Evolutionary conservation across 1,284 basidiomycete species (phyloP), one percentile per base, ranked within the genome.

Genomic region (Stygiomarasmius scandens): DNA sequence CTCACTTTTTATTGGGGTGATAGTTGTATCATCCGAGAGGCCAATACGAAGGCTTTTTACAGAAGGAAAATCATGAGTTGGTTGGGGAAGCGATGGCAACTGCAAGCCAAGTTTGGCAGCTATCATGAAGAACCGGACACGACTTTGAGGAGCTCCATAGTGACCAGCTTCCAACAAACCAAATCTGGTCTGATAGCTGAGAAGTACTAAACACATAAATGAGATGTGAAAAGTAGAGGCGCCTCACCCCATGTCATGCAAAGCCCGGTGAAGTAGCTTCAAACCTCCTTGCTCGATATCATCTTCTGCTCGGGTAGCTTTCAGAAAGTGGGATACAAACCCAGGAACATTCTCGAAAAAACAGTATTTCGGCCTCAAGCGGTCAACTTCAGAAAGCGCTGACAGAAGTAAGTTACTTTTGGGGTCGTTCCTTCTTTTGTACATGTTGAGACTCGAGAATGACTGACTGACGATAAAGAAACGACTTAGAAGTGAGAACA

Each of bases 281-380:
- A 90, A 66, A 0, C 87, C 86, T 10, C 90, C 90, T 77, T 82
- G 82, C 25, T 78, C 74, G 38, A 90, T 81, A 0, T 85, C 87
- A 20, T 86, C 87, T 49, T 75, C 75, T 0, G 84, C 72, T 19
- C 70, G 85, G 9, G 62, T 70, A 0, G 82, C 75, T 55, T 81
- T 79, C n/a, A 91, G 78, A 12, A 72, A 78, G 62, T 77, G 87
- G 12, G 66, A 70, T 1, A 89, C 63, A 64, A 92, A 90, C 0
- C 89, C 90, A 0, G 81, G 75, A 11, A 92, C 89, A 64, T 92
- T 92, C 68, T 92, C 89, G 47, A 91, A 82, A 60, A 86, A 78
- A 58, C 81, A 83, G 54, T 81, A 83, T 19, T 74, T 72, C 0
- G 90, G 89, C 29, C 71, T 69, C 24, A 86, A 71, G 50, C 80